Evolutionary conservation across 2,329 filamentous ascomycete species (phyloP).

Genomic region (Tolypocladium inflatum): DNA sequence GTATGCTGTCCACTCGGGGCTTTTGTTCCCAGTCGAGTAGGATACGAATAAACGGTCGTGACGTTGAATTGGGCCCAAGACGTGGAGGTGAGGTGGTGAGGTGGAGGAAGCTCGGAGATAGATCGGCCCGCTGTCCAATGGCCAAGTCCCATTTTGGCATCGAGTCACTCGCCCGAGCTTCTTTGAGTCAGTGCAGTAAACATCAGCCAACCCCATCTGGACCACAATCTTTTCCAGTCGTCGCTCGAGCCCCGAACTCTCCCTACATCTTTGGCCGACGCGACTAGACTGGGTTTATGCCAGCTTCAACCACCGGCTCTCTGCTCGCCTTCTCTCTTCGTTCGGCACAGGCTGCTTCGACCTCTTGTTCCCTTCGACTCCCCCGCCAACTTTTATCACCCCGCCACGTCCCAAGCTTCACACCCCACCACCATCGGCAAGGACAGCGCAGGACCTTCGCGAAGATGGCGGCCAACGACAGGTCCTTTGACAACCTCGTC

Average conservation of each 20-base stretch:
- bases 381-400: neutral
- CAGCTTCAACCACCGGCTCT: neutral
- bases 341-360: constrained; percentile 1
- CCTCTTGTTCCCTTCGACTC: neutral
- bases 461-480: constrained; percentile 3
- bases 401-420: neutral
- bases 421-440: neutral
- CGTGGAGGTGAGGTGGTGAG: neutral
- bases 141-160: neutral
- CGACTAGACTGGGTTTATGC: neutral
- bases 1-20: neutral
- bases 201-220: neutral
- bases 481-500: constrained; percentile 2
- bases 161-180: neutral
- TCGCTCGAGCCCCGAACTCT: neutral
- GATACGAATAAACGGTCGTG: neutral
- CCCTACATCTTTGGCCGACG: neutral
- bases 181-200: neutral
- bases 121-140: neutral
- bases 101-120: neutral
- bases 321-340: neutral
- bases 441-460: neutral
- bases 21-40: neutral
- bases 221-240: neutral
- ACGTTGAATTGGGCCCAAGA: neutral